phyloP scores from a whole-genome alignment of 495 filamentous ascomycete species.

The Podospora sp. region DNA sequence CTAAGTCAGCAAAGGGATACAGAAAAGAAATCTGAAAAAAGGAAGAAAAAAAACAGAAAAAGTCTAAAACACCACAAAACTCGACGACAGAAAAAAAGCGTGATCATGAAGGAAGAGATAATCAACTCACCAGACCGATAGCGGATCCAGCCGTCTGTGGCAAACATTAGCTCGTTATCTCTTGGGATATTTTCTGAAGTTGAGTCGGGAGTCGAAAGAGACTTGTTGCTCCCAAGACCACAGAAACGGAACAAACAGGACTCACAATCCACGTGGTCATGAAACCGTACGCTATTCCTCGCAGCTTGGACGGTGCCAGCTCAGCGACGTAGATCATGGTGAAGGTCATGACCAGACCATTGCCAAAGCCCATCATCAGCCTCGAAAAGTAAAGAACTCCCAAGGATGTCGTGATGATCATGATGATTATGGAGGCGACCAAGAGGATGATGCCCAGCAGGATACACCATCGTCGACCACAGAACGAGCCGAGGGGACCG shows the following conservation, averaged over 20 bases:
- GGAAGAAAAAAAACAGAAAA: too few species aligned
- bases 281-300: constrained; percentile 19
- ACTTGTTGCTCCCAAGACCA: too few species aligned
- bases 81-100: too few species aligned
- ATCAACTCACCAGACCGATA: constrained; percentile 15
- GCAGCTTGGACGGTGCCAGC: constrained; percentile 1
- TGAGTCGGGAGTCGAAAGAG: too few species aligned
- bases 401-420: constrained; percentile 8
- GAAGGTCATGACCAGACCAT: constrained; percentile 16
- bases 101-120: too few species aligned
- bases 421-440: constrained; percentile 8
- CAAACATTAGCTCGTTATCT: too few species aligned
- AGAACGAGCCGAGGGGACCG: constrained; percentile 15
- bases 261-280: constrained; percentile 18
- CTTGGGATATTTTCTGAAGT: too few species aligned
- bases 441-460: background rate
- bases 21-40: constrained; percentile 8
- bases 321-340: constrained; percentile 18
- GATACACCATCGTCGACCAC: constrained; percentile 10
- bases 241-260: too few species aligned
- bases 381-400: constrained; percentile 12
- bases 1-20: constrained; percentile 54
- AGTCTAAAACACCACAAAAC: too few species aligned
- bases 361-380: constrained; percentile 14
- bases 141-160: constrained; percentile 1